Percentiles rank a stretch among this genome's conserved stretches.
Conservation (phyloP, 257 asterid species). For the Primulina eburnea region DNA sequence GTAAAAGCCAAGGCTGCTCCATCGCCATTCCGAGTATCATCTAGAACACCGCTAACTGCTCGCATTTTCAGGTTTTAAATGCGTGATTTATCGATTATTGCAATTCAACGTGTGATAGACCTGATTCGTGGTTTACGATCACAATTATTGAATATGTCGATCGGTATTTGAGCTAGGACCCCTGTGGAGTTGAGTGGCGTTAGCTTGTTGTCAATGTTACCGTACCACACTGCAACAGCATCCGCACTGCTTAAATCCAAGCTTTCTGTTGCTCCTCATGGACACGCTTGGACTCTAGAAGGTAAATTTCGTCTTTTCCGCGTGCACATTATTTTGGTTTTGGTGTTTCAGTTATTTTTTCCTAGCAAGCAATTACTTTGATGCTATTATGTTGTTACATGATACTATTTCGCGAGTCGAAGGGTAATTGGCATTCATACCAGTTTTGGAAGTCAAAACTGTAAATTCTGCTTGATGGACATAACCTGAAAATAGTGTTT, state of each 20-base stretch:
- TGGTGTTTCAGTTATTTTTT: neutral
- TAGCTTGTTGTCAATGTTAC: constrained; percentile 30
- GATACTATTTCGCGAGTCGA: neutral
- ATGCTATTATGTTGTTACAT: neutral
- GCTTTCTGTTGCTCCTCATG: constrained; percentile 32
- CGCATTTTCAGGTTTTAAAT: constrained; percentile 64
- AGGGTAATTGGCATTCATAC: neutral
- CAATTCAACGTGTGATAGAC: neutral
- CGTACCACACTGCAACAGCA: constrained; percentile 37
- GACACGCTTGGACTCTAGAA: constrained; percentile 35
- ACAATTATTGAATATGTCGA: neutral
- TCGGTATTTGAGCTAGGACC: constrained; percentile 20
- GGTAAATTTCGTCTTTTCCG: constrained; percentile 19
- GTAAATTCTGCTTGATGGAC: neutral
- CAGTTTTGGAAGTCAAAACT: neutral
- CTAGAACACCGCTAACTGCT: constrained; percentile 60
- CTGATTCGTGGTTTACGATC: neutral
- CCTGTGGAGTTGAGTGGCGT: constrained; percentile 40
- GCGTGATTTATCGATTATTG: neutral
- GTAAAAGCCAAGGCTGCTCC: constrained; percentile 44
- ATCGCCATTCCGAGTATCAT: constrained; percentile 61
- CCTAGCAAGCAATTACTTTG: neutral
- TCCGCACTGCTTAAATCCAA: constrained; percentile 41
- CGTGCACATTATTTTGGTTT: neutral
- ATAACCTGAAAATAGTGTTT: neutral